A percentile compares a stretch with the other conserved stretches of the same genome.
These are phyloP conservation scores for Cystobasidium pallidum DNA, from an alignment of 1,284 basidiomycete genomes.

Conservation along the genomic window DNA sequence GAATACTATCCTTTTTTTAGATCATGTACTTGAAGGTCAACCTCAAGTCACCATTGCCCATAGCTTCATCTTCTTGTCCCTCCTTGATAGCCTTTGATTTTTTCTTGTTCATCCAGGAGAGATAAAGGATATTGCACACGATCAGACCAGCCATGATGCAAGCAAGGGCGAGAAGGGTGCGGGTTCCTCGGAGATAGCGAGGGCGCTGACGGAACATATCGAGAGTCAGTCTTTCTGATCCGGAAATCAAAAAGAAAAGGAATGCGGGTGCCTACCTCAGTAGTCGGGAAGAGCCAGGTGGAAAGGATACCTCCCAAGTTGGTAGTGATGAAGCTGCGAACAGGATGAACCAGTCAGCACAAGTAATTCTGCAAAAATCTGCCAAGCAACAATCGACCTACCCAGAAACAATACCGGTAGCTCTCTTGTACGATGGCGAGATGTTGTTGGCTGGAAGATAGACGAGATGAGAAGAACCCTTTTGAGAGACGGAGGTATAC, in stretches of 20 bases:
- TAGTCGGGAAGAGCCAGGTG: slow-evolving; percentile 31
- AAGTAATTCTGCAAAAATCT: not conserved
- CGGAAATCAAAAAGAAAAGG: not conserved
- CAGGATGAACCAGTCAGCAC: not conserved
- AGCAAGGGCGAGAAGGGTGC: slow-evolving; percentile 30
- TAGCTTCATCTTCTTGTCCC: slow-evolving; percentile 14
- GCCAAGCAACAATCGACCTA: not conserved
- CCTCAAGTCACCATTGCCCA: slow-evolving; percentile 27
- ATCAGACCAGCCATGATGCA: slow-evolving; percentile 26
- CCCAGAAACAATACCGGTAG: slow-evolving; percentile 38
- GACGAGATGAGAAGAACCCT: no score
- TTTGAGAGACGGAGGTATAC: not conserved
- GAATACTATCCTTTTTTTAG: slow-evolving; percentile 6
- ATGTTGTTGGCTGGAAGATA: slow-evolving; percentile 40
- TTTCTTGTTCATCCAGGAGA: slow-evolving; percentile 24
- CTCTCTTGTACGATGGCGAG: slow-evolving; percentile 40
- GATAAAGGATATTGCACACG: slow-evolving; percentile 27
- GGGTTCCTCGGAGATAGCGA: slow-evolving; percentile 36
- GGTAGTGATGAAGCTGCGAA: slow-evolving; percentile 31
- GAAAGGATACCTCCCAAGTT: slow-evolving; percentile 40
- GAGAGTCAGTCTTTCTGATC: not conserved
- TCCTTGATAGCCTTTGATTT: slow-evolving; percentile 31
- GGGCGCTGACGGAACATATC: not conserved
- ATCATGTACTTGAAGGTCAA: slow-evolving; percentile 39
- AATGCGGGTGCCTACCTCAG: slow-evolving; percentile 5